Conservation (phyloP, 371 early-diverging fungal genomes). For the Rhizopus delemar region DNA sequence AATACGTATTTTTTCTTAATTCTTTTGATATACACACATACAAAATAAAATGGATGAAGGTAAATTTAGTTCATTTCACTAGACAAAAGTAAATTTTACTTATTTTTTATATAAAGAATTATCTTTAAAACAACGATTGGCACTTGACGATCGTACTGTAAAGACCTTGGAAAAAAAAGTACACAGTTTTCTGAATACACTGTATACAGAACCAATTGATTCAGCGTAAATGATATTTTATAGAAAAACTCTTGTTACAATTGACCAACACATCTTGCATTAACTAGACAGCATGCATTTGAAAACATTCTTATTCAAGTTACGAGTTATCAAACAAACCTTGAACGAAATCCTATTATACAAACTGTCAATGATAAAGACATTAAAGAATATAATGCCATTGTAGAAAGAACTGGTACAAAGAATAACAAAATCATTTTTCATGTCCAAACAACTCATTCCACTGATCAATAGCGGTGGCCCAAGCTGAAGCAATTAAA, state of each 20-base stretch:
- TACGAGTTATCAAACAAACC: slow-evolving; percentile 38
- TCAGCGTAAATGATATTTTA: slow-evolving; percentile 24
- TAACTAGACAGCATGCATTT: slow-evolving; percentile 33
- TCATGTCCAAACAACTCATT: background rate
- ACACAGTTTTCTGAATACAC: slow-evolving; percentile 24
- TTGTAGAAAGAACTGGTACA: slow-evolving; percentile 43
- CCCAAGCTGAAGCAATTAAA: slow-evolving; percentile 30
- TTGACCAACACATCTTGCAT: background rate
- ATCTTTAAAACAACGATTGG: slow-evolving; percentile 36
- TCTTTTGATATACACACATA: too few relatives aligned
- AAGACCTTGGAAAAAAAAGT: slow-evolving; percentile 39
- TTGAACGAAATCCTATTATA: slow-evolving; percentile 40
- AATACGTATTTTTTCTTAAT: too few relatives aligned
- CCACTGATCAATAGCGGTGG: slow-evolving; percentile 17
- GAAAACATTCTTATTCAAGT: slow-evolving; percentile 39
- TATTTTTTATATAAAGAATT: slow-evolving; percentile 5
- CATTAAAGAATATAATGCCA: slow-evolving; percentile 41
- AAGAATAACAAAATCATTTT: background rate
- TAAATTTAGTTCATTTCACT: too few relatives aligned
- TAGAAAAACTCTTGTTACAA: background rate
- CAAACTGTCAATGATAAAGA: slow-evolving; percentile 54
- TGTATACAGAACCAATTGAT: slow-evolving; percentile 35
- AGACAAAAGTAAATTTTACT: too few relatives aligned
- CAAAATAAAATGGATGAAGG: background rate
- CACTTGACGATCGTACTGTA: slow-evolving; percentile 46